Evolutionary conservation across 164 flowering plant genomes (phyloP).

Genomic region (Vitis riparia): DNA sequence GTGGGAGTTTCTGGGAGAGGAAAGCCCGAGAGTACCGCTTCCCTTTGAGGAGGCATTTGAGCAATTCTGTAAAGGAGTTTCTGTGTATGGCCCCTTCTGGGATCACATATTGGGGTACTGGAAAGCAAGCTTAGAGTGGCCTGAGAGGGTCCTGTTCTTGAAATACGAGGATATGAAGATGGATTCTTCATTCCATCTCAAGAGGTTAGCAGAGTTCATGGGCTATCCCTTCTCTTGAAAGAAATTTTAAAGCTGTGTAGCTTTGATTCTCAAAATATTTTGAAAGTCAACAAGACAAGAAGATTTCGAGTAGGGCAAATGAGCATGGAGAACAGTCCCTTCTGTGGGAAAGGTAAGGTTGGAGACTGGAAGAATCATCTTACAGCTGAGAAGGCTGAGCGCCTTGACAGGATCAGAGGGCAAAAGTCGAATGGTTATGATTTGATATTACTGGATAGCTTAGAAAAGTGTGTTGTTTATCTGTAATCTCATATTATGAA

Average conservation of each 20-base stretch:
- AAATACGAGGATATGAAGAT: too few species aligned
- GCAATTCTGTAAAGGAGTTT: neutral
- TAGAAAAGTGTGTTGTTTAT: too few species aligned
- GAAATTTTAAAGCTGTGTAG: neutral
- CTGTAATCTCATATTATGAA: too few species aligned
- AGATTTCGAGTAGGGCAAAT: too few species aligned
- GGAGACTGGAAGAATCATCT: conserved; percentile 23
- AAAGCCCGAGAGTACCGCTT: neutral
- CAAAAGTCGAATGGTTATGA: conserved; percentile 15
- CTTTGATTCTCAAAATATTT: too few species aligned
- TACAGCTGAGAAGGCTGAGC: conserved; percentile 17
- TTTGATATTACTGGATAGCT: conserved; percentile 5
- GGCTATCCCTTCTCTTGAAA: neutral
- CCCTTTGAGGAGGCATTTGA: neutral
- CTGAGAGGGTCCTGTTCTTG: neutral
- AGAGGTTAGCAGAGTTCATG: neutral
- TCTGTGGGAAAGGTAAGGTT: conserved; percentile 20
- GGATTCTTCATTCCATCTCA: neutral
- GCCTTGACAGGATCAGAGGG: conserved; percentile 13
- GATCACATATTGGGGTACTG: too few species aligned
- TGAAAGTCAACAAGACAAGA: neutral
- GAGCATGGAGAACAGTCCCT: neutral
- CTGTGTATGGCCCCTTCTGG: neutral
- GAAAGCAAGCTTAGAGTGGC: neutral
- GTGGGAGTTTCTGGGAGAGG: too few species aligned